Evolutionary conservation across 202 grass and related monocot species (phyloP), one percentile per base, ranked within the genome.

Genomic region (Saccharum hybrid): DNA sequence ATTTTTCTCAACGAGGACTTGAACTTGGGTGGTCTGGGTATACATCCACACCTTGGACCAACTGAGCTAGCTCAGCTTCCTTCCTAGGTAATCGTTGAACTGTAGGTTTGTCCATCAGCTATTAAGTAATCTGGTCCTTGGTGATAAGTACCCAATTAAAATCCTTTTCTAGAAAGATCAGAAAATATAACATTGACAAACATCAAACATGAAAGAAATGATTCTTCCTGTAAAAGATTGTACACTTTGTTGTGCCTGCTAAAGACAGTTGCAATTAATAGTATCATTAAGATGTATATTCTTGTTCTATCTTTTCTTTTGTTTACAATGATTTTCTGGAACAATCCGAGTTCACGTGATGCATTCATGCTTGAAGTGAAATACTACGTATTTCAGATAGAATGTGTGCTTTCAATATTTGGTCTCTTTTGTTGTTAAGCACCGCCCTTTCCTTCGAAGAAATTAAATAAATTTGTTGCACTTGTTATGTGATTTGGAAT

Each of bases 401-500:
- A 37, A 4, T n/a, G 5, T 21, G 5, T 39, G 42, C 63, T 30
- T 67, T 67, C 18, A 56, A 51, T 80, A 21, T 54, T 66, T 67
- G 13, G 12, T 63, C 3, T 40, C 33, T 15, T 21, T 42, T 77
- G 26, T n/a, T 62, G 10, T 46, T n/a, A 79, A 37, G 15, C 38
- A 18, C 5, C 28, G 0, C 13, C 48, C 18, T 51, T 66, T 19
- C 19, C 62, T 49, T 66, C 9, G 6, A 51, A 51, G 12, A 3
- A 6, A 72, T 63, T 22, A 72, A 72, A 21, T 80, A 18, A 16
- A 10, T 59, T 59, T 60, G 57, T 23, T 60, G 57, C 21, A 23
- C 57, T 23, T 80, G 10, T 36, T 5, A 26, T 63, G 52, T 80
- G 78, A 46, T 59, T 62, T 81, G 37, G 8, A 41, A 42, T 38